Evolutionary conservation across 2,329 filamentous ascomycete species (phyloP), one percentile per base, ranked within the genome.

Genomic region (Penicillium vulpinum): DNA sequence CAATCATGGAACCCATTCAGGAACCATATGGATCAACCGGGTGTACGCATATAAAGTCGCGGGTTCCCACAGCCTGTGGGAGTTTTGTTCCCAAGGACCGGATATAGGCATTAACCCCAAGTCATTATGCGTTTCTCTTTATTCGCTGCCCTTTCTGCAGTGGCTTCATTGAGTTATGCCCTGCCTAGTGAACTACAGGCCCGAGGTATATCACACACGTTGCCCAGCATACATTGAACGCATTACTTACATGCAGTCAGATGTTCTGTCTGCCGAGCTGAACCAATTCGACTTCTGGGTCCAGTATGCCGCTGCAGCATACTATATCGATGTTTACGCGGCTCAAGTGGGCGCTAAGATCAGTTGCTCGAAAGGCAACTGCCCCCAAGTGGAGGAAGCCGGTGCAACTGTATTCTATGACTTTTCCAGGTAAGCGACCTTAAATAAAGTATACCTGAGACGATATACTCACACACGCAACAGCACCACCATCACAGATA

Each of bases 301-400:
- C 49, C 78, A 82, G 59, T 83, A 80, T 66, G 76, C 79, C 4
- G 79, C 79, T 1, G 80, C 80, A 0, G 69, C 79, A 29, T 82
- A 82, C 67, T 83, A 80, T 62, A 64, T 72, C 4, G 62, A 62
- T 36, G 81, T 81, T 68, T 81, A 80, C 64, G 70, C 76, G 41
- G 69, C 71, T 36, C 50, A 62, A 43, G 53, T 73, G n/a, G 71
- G 71, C 47, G 72, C 74, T 11, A 76, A 76, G 54, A 43, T 81
- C 38, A 73, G 65, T 16, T 83, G 80, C 58, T 64, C 65, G 1
- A 66, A 73, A 16, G 74, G 72, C 0, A 80, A 78, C 59, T 83
- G 80, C 58, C 73, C 77, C 0, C 62, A 71, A 2, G 78, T 83
- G 0, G 73, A 82, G 66, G 46, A 57, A 13, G 48, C 52, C 2